These are phyloP conservation scores for Heterobasidion parviporum DNA, from an alignment of 1,284 basidiomycete genomes.

Conservation along the genomic window DNA sequence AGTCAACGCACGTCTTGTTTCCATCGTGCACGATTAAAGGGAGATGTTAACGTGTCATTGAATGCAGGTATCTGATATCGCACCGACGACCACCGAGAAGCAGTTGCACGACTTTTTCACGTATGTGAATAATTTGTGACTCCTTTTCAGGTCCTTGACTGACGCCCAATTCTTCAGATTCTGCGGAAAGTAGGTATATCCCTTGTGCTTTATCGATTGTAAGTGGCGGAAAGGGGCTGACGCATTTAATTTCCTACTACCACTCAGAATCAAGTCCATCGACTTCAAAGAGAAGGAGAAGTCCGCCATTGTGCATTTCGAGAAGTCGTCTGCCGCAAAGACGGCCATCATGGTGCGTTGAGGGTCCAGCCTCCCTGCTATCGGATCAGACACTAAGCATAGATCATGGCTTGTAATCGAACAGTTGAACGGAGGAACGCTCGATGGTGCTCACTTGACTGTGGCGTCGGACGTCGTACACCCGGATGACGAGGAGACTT, in stretches of 20 bases:
- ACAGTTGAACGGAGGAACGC: constrained; percentile 64
- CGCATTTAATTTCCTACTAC: neutral
- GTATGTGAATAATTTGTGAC: constrained; percentile 30
- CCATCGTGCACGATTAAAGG: neutral
- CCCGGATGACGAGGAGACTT: constrained; percentile 36
- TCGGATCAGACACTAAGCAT: neutral
- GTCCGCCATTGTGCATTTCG: constrained; percentile 58
- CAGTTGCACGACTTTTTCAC: constrained; percentile 72
- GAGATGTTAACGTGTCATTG: neutral
- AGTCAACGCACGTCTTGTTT: constrained; percentile 13
- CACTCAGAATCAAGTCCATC: constrained; percentile 51
- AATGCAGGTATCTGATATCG: constrained; percentile 57
- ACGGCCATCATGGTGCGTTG: constrained; percentile 65
- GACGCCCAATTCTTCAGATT: constrained; percentile 35
- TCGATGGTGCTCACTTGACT: constrained; percentile 51
- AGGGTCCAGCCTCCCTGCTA: neutral
- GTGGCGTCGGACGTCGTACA: constrained; percentile 62
- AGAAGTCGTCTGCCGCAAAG: constrained; percentile 70
- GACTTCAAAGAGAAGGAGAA: constrained; percentile 33
- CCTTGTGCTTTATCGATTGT: neutral
- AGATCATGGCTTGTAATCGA: neutral
- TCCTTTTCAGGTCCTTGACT: too few relatives aligned
- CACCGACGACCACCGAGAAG: constrained; percentile 48
- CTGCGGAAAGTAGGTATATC: constrained; percentile 57
- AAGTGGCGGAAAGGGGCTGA: neutral